A percentile compares a stretch with the other conserved stretches of the same genome.
These are phyloP conservation scores for Lippia alba DNA, from an alignment of 305 asterid species.

Conservation along the genomic window DNA sequence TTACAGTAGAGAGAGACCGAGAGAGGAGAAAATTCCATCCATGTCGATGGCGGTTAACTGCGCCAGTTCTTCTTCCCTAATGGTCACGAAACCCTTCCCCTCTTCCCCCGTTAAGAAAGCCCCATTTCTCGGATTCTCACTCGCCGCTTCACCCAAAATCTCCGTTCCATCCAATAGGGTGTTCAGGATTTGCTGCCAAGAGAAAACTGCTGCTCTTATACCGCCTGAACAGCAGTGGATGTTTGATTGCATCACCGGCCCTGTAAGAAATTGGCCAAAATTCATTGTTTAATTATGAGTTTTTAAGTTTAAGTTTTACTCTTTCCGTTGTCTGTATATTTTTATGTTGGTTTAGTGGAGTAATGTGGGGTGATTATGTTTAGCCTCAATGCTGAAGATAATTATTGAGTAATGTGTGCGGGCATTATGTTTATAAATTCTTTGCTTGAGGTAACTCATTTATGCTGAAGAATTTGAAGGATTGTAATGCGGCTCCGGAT, in stretches of 20 bases:
- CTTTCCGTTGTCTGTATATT: neutral
- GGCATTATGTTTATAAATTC: neutral
- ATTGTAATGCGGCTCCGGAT: neutral
- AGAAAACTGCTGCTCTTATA: constrained; percentile 49
- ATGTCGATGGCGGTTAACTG: constrained; percentile 70
- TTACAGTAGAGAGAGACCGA: constrained; percentile 14
- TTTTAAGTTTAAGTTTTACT: neutral
- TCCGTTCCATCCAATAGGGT: constrained; percentile 38
- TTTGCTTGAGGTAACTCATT: constrained; percentile 4
- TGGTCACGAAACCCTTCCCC: constrained; percentile 50
- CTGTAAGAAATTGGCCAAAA: constrained; percentile 45
- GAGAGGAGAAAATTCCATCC: constrained; percentile 19
- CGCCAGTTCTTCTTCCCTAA: constrained; percentile 55
- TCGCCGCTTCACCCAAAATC: constrained; percentile 49
- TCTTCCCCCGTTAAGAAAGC: constrained; percentile 45
- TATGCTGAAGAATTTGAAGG: neutral
- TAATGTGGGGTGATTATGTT: constrained; percentile 5
- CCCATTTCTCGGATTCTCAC: constrained; percentile 66
- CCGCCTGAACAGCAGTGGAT: constrained; percentile 87
- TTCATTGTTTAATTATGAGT: neutral
- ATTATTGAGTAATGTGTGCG: no score
- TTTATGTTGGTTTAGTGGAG: neutral
- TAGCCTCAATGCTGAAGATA: constrained; percentile 1
- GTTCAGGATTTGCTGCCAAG: constrained; percentile 63
- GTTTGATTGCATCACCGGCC: constrained; percentile 82